These are phyloP conservation scores for Sporothrix schenckii DNA, from an alignment of 2,329 filamentous ascomycete species.

Conservation along the genomic window DNA sequence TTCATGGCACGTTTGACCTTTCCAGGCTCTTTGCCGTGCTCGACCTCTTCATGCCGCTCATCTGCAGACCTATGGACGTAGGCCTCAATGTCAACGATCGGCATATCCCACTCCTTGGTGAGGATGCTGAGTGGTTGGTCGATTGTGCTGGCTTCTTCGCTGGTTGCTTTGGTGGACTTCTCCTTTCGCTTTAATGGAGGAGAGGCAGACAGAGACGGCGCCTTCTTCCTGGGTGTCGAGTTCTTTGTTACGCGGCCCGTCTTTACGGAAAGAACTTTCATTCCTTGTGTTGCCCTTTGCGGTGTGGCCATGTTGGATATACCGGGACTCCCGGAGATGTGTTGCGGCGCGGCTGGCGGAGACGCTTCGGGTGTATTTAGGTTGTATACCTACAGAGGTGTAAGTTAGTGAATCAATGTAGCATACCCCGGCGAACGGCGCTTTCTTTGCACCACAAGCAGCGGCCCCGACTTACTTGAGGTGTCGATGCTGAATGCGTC, in stretches of 20 bases:
- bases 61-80: constrained; percentile 75
- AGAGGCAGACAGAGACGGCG: constrained; percentile 24
- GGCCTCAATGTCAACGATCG: constrained; percentile 74
- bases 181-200: constrained; percentile 42
- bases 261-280: constrained; percentile 43
- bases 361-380: constrained; percentile 43
- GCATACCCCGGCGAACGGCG: not conserved
- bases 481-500: not conserved
- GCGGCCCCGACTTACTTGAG: constrained; percentile 27
- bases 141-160: constrained; percentile 51
- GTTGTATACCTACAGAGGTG: constrained; percentile 23
- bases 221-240: constrained; percentile 49
- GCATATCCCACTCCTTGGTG: constrained; percentile 64
- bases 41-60: constrained; percentile 67
- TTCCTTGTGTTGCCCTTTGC: constrained; percentile 40
- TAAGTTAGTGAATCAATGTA: not conserved
- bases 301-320: constrained; percentile 37
- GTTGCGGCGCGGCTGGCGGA: constrained; percentile 46
- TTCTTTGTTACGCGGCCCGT: constrained; percentile 46
- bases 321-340: constrained; percentile 39
- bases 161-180: constrained; percentile 46
- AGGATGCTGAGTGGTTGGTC: constrained; percentile 71
- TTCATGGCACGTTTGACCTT: constrained; percentile 95
- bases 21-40: constrained; percentile 67
- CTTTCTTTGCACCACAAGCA: not conserved